Base-by-base conservation (phyloP, 179 eudicot genomes). In the Actinidia chinensis region DNA sequence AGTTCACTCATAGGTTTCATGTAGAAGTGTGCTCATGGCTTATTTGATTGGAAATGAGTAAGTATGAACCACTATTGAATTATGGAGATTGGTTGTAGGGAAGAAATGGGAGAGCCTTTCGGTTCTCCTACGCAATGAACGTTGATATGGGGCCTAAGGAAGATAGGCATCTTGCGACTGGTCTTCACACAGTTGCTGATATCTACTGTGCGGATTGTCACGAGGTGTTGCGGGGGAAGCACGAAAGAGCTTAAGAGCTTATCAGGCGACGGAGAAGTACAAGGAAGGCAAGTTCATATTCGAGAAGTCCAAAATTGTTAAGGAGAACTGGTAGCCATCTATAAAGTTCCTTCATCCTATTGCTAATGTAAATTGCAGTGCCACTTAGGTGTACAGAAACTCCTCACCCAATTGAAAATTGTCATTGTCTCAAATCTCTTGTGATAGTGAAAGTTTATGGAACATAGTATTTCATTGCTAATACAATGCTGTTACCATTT, bases 151-250 rank as follows among this genome's bases (percentile, higher is more conserved):
- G 90, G 22, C 67, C 82, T 4, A 85, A 80, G 82, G 90, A 88
- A 71, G 86, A 88, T 48, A 74, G 89, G 73, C 43, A 79, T 52
- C 86, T 88, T 42, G 65, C 79, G 84, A 88, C 90, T 43, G 90
- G 90, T 70, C 86, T 86, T 36, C 90, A 88, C 84, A 88, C 87
- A 8, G 90, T 88, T 54, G 89, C 90, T 4, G 90, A 88, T 47
- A 64, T 88, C 20, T 56, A 25, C 58, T 88, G 90, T 75, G 81
- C 63, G 0, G 90, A 86, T 79, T 88, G 90, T 67, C 79, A 70
- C 25, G 86, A 88, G 75, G 78, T 88, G 14, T 76, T 88, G 81
- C 89, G 90, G 13, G 86, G 90, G 89, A 88, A 86, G 77, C 86
- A 88, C 28, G 90, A 86, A 78, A 75, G 81, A 43, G 90, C 90